Conservation (phyloP, 2,329 filamentous ascomycete genomes). For the Albifimbria verrucaria region DNA sequence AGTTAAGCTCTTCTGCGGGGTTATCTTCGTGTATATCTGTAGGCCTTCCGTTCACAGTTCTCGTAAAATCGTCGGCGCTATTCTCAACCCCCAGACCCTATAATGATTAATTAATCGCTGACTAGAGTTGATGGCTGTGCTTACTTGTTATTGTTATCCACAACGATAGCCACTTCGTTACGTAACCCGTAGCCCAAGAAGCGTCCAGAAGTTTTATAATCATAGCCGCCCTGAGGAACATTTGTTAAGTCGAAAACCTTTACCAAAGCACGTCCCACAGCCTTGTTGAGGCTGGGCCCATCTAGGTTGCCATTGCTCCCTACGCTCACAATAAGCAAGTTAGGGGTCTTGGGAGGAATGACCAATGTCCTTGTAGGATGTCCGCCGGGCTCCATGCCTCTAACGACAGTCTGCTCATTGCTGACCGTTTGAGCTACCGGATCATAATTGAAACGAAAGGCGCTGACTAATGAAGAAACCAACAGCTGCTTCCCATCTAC, state of each 20-base stretch:
- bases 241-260: constrained; percentile 38
- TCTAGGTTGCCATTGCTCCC: constrained; percentile 38
- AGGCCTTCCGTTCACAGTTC: constrained; percentile 37
- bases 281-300: constrained; percentile 26
- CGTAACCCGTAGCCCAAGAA: constrained; percentile 45
- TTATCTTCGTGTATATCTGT: constrained; percentile 57
- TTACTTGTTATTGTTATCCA: constrained; percentile 35
- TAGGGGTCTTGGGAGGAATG: constrained; percentile 31
- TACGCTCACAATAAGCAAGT: constrained; percentile 34
- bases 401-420: constrained; percentile 36
- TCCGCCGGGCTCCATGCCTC: constrained; percentile 35
- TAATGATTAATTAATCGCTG: not conserved
- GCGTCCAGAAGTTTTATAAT: constrained; percentile 36
- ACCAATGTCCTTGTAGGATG: constrained; percentile 36
- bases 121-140: not conserved
- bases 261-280: constrained; percentile 30
- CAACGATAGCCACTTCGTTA: constrained; percentile 60
- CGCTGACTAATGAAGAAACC: constrained; percentile 35
- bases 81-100: constrained; percentile 48
- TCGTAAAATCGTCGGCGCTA: constrained; percentile 52
- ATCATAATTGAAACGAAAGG: constrained; percentile 58
- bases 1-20: constrained; percentile 65
- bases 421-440: constrained; percentile 41
- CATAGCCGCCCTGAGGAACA: constrained; percentile 30
- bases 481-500: constrained; percentile 36